phyloP scores from a whole-genome alignment of 495 filamentous ascomycete species.

The Podospora fimiseda region DNA sequence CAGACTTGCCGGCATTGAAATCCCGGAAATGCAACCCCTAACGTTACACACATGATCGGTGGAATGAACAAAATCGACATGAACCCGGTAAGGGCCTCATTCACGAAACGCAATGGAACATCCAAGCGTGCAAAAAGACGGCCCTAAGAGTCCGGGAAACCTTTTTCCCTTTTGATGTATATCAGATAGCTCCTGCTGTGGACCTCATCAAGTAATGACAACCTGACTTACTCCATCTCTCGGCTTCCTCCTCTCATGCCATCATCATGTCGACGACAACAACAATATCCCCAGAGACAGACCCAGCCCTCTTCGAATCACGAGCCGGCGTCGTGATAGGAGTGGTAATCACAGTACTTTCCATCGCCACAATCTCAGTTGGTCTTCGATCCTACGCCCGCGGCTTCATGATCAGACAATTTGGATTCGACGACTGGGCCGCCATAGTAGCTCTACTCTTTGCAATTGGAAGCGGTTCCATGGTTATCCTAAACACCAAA shows the following conservation, averaged over 20 bases:
- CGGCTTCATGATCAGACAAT: conserved; percentile 31
- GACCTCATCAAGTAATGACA: too few relatives aligned
- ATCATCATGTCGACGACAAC: conserved; percentile 2
- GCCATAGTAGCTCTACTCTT: conserved; percentile 23
- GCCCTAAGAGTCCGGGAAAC: too few relatives aligned
- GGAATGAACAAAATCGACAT: background rate
- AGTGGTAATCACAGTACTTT: conserved; percentile 16
- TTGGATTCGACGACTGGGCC: conserved; percentile 38
- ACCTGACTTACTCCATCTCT: too few relatives aligned
- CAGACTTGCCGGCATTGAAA: background rate
- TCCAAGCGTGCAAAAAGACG: background rate
- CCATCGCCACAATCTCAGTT: conserved; percentile 29
- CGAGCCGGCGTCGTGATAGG: conserved; percentile 17
- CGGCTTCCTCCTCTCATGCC: background rate
- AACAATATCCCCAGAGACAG: background rate
- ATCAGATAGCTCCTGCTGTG: too few relatives aligned
- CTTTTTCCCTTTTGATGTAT: too few relatives aligned
- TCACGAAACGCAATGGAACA: too few relatives aligned
- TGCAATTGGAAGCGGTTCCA: conserved; percentile 20
- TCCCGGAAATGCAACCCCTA: background rate
- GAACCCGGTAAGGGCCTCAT: too few relatives aligned
- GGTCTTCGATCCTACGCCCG: conserved; percentile 35
- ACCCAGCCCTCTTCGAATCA: conserved; percentile 17
- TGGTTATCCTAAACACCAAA: conserved; percentile 24
- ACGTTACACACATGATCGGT: background rate